Percentiles rank a stretch among this genome's conserved stretches.
phyloP scores from a whole-genome alignment of 1,284 basidiomycete genomes.

The Tranzscheliella williamsii region DNA sequence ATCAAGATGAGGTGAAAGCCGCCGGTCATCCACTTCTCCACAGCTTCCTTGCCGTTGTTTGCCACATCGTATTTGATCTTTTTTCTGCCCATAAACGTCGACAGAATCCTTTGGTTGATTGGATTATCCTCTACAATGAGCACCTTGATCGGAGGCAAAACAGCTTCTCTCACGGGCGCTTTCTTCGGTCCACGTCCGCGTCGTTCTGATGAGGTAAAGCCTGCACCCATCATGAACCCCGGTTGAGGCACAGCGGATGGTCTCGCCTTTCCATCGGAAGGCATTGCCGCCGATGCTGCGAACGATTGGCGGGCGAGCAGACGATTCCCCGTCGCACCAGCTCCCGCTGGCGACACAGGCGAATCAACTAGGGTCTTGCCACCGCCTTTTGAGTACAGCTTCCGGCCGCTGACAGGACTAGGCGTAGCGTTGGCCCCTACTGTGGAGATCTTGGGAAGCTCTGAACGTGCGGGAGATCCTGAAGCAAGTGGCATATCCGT shows the following conservation, averaged over 20 bases:
- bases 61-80: constrained; percentile 94
- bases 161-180: constrained; percentile 46
- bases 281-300: constrained; percentile 10
- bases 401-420: too few relatives aligned
- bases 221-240: constrained; percentile 57
- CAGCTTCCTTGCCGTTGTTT: constrained; percentile 91
- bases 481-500: too few relatives aligned
- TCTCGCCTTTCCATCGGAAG: constrained; percentile 22
- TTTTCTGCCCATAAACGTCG: constrained; percentile 93
- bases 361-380: neutral
- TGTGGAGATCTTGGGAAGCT: neutral
- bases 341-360: neutral
- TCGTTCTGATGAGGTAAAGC: constrained; percentile 38
- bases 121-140: constrained; percentile 75
- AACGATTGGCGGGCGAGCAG: constrained; percentile 12
- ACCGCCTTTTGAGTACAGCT: too few relatives aligned
- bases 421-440: too few relatives aligned
- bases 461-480: too few relatives aligned
- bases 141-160: constrained; percentile 59
- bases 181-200: constrained; percentile 41
- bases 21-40: constrained; percentile 91
- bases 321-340: constrained; percentile 4
- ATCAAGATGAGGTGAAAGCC: constrained; percentile 96
- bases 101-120: constrained; percentile 95
- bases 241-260: constrained; percentile 55